Evolutionary conservation across 306 rosid species (phyloP).

Genomic region (Purshia tridentata): DNA sequence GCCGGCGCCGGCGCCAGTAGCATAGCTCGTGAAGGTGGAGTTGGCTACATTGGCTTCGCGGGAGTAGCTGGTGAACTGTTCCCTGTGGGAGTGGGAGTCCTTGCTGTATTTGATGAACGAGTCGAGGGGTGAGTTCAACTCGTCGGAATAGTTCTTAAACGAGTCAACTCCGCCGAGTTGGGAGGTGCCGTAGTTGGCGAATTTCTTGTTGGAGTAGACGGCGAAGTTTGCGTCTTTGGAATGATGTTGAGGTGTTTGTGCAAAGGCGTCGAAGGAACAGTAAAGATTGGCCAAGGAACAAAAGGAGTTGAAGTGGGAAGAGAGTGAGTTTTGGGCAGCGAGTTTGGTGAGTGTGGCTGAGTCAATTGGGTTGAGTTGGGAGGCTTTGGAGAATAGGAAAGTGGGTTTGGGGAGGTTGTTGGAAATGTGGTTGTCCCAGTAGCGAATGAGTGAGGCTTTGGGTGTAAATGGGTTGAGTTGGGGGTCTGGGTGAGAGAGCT

Average conservation of each 20-base stretch:
- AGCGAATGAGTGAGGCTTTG: conserved; percentile 63
- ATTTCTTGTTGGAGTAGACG: conserved; percentile 51
- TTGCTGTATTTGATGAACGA: conserved; percentile 62
- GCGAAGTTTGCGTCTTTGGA: conserved; percentile 48
- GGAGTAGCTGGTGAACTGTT: conserved; percentile 62
- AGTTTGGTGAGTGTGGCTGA: conserved; percentile 43
- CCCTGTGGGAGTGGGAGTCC: conserved; percentile 43
- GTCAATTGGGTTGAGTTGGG: conserved; percentile 58
- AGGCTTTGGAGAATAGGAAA: conserved; percentile 69
- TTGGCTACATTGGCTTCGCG: conserved; percentile 65
- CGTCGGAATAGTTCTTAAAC: conserved; percentile 80
- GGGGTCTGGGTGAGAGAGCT: no score
- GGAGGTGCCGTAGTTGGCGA: conserved; percentile 59
- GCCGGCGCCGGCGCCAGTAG: conserved; percentile 35
- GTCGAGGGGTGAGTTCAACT: conserved; percentile 58
- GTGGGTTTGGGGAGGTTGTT: conserved; percentile 45
- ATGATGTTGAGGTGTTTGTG: not conserved
- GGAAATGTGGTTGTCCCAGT: conserved; percentile 65
- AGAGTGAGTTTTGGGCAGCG: conserved; percentile 32
- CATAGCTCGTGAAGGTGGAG: conserved; percentile 62
- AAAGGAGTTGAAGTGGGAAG: conserved; percentile 43
- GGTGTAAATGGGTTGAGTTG: conserved; percentile 63
- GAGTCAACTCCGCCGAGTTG: conserved; percentile 51
- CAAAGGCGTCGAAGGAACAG: conserved; percentile 49
- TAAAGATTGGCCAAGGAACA: conserved; percentile 55